Evolutionary conservation across 257 asterid species (phyloP), one percentile per base, ranked within the genome.

Genomic region (Catharanthus roseus): DNA sequence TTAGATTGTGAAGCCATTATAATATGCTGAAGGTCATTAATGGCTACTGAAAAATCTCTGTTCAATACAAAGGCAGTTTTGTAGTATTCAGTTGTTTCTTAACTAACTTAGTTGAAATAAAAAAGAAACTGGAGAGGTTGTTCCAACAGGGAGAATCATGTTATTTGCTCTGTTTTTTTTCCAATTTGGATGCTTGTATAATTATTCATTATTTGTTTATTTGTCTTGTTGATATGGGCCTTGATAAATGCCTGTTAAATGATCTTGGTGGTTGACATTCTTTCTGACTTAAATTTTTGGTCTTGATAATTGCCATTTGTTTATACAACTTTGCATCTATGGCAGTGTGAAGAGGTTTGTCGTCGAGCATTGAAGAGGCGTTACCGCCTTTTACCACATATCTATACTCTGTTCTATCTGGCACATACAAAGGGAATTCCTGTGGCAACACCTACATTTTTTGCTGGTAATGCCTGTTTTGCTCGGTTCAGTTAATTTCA

Each of bases 311-410:
- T 47, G 10, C 64, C 33, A 4, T 36, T 10, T 67, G 36, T 36
- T 65, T 58, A 4, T 19, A n/a, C 24, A 44, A 67, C 72, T 65
- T 74, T 68, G 28, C 68, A 65, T 56, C 45, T 62, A 51, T 66
- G 69, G 49, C 82, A 91, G 97, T 91, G 96, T 70, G 97, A 95
- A 82, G 96, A 88, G 79, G 99, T 95, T 76, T 95, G 99, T 77
- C 96, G 99, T 72, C 82, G 82, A 77, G 97, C 99, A 74, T 75
- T 95, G 76, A 84, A 75, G 85, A 88, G 97, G 83, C 85, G 99
- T 64, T 95, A 95, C 74, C 90, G 93, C 71, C 86, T 95, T 79
- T 72, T 95, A 72, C 91, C 91, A 38, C 99, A 91, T 87, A 85
- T 95, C 49, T 95, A 95, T 79, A 86, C 97, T 50, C 86, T 95